These are phyloP conservation scores for Erigeron philadelphicus DNA, from an alignment of 140 eudicot genomes.

Conservation along the genomic window DNA sequence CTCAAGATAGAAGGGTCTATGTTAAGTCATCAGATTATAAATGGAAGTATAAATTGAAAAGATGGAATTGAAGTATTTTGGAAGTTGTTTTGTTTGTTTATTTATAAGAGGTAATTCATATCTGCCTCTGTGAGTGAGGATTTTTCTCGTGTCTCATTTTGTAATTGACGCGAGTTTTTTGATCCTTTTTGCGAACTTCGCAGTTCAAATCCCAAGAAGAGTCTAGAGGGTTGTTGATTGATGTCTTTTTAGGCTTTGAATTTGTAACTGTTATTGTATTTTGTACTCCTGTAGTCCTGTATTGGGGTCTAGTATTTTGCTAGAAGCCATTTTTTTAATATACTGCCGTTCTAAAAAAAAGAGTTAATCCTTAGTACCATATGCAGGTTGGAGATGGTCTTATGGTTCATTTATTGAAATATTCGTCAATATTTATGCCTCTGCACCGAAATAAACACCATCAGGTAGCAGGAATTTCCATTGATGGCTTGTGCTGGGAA, in stretches of 20 bases:
- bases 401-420: conserved; percentile 53
- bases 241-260: no score
- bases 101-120: not conserved
- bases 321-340: no score
- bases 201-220: no score
- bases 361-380: conserved; percentile 8
- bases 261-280: no score
- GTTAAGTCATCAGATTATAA: conserved; percentile 2
- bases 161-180: no score
- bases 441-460: conserved; percentile 45
- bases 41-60: conserved; percentile 1
- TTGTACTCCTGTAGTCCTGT: no score
- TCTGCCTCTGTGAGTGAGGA: no score
- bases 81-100: not conserved
- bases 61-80: conserved; percentile 2
- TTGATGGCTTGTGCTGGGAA: conserved; percentile 33
- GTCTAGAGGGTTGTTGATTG: no score
- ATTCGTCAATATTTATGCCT: conserved; percentile 61
- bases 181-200: no score
- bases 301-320: no score
- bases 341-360: no score
- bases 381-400: conserved; percentile 77
- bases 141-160: no score
- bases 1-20: not conserved
- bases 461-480: conserved; percentile 72